These are phyloP conservation scores for Talaromyces sp. DNA, from an alignment of 2,329 filamentous ascomycete genomes.

Conservation along the genomic window DNA sequence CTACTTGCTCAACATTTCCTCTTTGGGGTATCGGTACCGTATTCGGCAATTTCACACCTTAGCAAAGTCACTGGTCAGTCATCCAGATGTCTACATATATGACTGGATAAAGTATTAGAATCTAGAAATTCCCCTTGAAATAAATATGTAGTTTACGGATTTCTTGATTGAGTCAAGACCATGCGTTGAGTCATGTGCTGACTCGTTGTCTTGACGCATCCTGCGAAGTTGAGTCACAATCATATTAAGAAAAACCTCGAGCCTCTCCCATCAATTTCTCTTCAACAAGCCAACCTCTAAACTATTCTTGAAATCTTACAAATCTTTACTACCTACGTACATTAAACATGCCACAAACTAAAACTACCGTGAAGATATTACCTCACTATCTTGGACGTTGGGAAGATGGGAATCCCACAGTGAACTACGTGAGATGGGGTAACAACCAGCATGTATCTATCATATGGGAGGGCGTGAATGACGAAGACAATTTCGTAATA, in stretches of 20 bases:
- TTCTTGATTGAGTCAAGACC: background rate
- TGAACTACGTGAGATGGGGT: no score
- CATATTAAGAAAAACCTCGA: background rate
- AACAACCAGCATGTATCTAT: no score
- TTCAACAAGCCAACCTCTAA: background rate
- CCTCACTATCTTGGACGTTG: no score
- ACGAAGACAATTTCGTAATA: no score
- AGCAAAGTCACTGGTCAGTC: background rate
- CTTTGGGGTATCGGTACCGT: background rate
- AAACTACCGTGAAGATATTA: no score
- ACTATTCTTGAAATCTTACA: background rate
- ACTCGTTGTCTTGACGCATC: background rate
- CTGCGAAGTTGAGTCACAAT: background rate
- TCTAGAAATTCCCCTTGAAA: background rate
- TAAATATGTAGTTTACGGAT: background rate
- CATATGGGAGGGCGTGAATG: no score
- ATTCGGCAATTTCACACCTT: background rate
- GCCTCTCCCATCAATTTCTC: background rate
- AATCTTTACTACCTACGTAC: background rate
- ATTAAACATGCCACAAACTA: background rate
- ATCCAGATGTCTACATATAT: background rate
- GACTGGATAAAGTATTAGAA: background rate
- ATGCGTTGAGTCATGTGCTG: background rate
- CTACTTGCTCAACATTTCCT: background rate
- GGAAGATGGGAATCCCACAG: no score